Percentiles rank a stretch among this genome's conserved stretches.
Evolutionary conservation across 2,329 filamentous ascomycete species (phyloP).

Genomic region (Diaporthe destruens): DNA sequence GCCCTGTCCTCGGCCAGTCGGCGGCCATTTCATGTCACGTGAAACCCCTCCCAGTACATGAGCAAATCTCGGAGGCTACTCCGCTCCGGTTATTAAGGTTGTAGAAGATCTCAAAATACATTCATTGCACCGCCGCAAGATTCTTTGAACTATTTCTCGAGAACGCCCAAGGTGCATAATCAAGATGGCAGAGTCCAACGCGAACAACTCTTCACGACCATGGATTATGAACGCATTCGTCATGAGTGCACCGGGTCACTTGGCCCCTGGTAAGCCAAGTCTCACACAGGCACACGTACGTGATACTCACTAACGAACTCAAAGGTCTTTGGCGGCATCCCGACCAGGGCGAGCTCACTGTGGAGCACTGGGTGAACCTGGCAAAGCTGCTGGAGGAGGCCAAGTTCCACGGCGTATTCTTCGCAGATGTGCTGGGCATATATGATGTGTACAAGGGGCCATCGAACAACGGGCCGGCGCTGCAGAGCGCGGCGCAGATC

Average conservation of each 20-base stretch:
- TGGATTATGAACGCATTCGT: slow-evolving; percentile 58
- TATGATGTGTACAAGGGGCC: slow-evolving; percentile 77
- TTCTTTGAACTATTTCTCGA: neutral
- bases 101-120: no score
- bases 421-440: slow-evolving; percentile 62
- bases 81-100: neutral
- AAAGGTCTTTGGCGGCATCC: slow-evolving; percentile 37
- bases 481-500: slow-evolving; percentile 75
- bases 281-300: neutral
- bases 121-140: neutral
- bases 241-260: slow-evolving; percentile 30
- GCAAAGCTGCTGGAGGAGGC: slow-evolving; percentile 53
- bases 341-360: slow-evolving; percentile 42
- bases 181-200: neutral
- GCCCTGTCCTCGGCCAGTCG: slow-evolving; percentile 1
- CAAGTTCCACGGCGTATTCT: slow-evolving; percentile 54
- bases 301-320: neutral
- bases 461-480: slow-evolving; percentile 68
- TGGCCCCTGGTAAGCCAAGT: slow-evolving; percentile 24
- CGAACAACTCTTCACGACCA: neutral
- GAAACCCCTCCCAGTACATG: slow-evolving; percentile 1
- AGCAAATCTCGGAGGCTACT: neutral
- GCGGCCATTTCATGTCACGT: neutral
- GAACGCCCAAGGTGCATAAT: neutral
- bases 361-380: slow-evolving; percentile 62